Conservation (phyloP, 2,329 filamentous ascomycete species). For the Microsporum audouinii region DNA sequence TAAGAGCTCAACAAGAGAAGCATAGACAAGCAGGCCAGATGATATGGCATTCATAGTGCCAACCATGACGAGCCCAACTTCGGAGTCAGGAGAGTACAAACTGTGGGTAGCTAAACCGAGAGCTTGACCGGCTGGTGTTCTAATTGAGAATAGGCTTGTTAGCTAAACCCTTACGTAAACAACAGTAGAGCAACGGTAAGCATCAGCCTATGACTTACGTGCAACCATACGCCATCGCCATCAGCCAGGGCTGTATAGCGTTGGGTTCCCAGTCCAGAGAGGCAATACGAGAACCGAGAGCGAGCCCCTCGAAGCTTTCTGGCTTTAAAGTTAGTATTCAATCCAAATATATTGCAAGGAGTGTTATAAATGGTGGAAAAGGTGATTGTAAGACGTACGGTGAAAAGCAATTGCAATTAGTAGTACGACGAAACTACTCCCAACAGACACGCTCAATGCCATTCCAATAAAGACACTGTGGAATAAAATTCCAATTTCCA, state of each 20-base stretch:
- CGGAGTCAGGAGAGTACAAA: constrained; percentile 61
- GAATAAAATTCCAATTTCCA: constrained; percentile 69
- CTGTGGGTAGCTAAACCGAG: constrained; percentile 65
- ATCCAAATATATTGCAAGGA: neutral
- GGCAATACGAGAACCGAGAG: constrained; percentile 26
- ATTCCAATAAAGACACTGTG: constrained; percentile 49
- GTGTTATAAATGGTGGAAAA: neutral
- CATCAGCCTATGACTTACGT: constrained; percentile 21
- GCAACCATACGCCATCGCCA: constrained; percentile 64
- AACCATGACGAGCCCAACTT: constrained; percentile 62
- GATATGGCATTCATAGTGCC: constrained; percentile 76
- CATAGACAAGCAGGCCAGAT: constrained; percentile 63
- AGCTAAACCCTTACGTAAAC: neutral
- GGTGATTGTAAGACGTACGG: constrained; percentile 18
- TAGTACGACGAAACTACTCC: constrained; percentile 26
- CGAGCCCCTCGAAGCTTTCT: constrained; percentile 29
- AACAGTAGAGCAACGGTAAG: neutral
- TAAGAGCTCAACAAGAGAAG: constrained; percentile 64
- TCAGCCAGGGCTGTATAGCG: constrained; percentile 47
- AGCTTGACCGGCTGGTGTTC: constrained; percentile 65
- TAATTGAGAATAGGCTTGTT: constrained; percentile 23
- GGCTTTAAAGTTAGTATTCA: constrained; percentile 3
- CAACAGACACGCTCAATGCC: constrained; percentile 27
- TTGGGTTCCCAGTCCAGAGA: constrained; percentile 22
- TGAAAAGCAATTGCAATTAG: constrained; percentile 29